Evolutionary conservation across 306 rosid genomes (phyloP).

Genomic region (Oxytropis ochrocephala): DNA sequence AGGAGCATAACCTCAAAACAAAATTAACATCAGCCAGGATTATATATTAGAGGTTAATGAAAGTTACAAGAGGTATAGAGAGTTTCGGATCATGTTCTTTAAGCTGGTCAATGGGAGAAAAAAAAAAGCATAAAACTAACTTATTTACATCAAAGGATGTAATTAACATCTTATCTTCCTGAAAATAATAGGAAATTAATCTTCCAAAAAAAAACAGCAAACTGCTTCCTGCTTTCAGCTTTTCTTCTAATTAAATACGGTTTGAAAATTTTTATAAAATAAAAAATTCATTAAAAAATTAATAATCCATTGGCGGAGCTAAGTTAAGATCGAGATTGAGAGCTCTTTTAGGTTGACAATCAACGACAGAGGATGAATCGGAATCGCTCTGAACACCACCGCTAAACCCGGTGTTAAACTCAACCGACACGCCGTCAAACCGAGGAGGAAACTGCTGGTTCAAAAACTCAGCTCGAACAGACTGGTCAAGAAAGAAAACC

Average conservation of each 20-base stretch:
- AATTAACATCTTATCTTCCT: constrained; percentile 17
- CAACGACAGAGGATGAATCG: constrained; percentile 43
- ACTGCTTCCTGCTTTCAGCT: neutral
- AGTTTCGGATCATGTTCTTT: constrained; percentile 1
- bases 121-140: neutral
- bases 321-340: constrained; percentile 65
- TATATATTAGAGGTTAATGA: constrained; percentile 16
- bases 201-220: neutral
- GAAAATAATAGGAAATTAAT: constrained; percentile 19
- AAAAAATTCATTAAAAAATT: neutral
- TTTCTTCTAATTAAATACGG: neutral
- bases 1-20: neutral
- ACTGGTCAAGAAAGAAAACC: constrained; percentile 24
- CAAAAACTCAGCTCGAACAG: constrained; percentile 17
- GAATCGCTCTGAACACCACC: constrained; percentile 40
- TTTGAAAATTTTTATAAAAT: neutral
- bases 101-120: neutral
- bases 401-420: constrained; percentile 5
- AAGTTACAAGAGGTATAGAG: constrained; percentile 5
- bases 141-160: constrained; percentile 23
- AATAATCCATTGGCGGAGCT: constrained; percentile 52
- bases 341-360: constrained; percentile 35
- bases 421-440: constrained; percentile 30
- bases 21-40: neutral
- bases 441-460: constrained; percentile 31